These are phyloP conservation scores for Rhynchosporium secalis DNA, from an alignment of 2,329 filamentous ascomycete genomes.

Conservation along the genomic window DNA sequence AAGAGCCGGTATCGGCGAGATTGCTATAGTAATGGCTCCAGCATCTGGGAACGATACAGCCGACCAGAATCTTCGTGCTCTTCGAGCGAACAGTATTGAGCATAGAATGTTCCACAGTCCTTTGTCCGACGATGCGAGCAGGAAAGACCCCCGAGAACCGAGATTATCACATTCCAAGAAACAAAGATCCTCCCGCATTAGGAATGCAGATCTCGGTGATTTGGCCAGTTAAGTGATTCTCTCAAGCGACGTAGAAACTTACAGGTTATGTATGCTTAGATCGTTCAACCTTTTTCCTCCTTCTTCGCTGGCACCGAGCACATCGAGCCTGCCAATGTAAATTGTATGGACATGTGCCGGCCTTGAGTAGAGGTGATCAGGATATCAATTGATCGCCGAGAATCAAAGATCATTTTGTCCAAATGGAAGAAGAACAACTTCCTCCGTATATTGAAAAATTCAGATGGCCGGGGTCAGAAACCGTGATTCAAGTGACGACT, in stretches of 20 bases:
- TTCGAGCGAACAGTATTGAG: conserved; percentile 32
- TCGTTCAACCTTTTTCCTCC: conserved; percentile 37
- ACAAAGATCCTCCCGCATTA: conserved; percentile 24
- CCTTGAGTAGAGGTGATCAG: conserved; percentile 29
- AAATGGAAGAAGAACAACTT: conserved; percentile 9
- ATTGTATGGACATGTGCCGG: conserved; percentile 36
- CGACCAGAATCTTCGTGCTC: conserved; percentile 26
- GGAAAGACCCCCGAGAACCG: conserved; percentile 9
- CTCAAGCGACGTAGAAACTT: neutral
- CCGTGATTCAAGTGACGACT: conserved; percentile 15
- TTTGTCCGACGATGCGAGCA: conserved; percentile 28
- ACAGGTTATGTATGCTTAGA: conserved; percentile 24
- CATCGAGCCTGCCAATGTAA: conserved; percentile 31
- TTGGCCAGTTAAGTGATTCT: conserved; percentile 10
- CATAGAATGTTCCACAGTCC: conserved; percentile 27
- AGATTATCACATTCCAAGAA: conserved; percentile 31
- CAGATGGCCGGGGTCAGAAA: neutral
- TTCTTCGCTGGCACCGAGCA: conserved; percentile 24
- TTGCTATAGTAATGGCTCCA: conserved; percentile 30
- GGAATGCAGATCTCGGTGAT: conserved; percentile 14
- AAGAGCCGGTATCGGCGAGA: conserved; percentile 29
- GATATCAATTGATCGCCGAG: conserved; percentile 29
- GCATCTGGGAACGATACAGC: conserved; percentile 25
- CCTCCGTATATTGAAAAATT: neutral
- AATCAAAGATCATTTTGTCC: conserved; percentile 30